Evolutionary conservation across 192 early-diverging fungal genomes (phyloP).

Genomic region (Podila minutissima): DNA sequence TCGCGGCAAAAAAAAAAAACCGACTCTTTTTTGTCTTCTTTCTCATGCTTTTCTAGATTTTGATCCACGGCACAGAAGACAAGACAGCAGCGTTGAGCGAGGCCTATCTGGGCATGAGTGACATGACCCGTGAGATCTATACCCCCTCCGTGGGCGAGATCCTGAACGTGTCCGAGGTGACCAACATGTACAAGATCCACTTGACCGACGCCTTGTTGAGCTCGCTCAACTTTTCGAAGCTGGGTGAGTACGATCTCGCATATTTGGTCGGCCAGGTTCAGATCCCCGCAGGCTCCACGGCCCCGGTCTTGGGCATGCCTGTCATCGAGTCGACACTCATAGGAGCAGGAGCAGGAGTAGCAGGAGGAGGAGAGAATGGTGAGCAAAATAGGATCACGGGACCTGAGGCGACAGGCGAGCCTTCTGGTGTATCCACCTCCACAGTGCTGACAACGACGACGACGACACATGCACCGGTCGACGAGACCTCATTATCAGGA

Average conservation of each 20-base stretch:
- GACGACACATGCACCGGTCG: not conserved
- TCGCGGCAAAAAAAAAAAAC: not conserved
- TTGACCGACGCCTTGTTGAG: constrained; percentile 91
- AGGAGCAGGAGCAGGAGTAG: constrained; percentile 2
- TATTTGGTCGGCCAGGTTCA: constrained; percentile 82
- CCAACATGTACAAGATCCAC: constrained; percentile 87
- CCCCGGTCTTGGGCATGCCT: constrained; percentile 80
- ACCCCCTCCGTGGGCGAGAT: constrained; percentile 84
- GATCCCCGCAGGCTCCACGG: constrained; percentile 66
- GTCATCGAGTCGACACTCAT: constrained; percentile 49
- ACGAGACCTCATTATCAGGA: not conserved
- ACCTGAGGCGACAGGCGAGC: no score
- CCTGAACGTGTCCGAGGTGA: constrained; percentile 89
- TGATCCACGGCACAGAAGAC: constrained; percentile 86
- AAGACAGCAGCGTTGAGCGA: constrained; percentile 73
- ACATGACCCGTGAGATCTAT: constrained; percentile 87
- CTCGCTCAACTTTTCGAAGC: constrained; percentile 76
- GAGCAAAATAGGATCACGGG: not conserved
- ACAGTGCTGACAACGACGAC: not conserved
- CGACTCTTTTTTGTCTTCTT: constrained; percentile 20
- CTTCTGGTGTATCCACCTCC: no score
- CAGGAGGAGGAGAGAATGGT: not conserved
- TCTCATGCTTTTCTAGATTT: constrained; percentile 56
- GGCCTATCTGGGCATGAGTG: constrained; percentile 67
- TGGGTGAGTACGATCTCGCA: constrained; percentile 82